Conservation (phyloP, 2,329 filamentous ascomycete genomes). For the Fonsecaea pedrosoi region DNA sequence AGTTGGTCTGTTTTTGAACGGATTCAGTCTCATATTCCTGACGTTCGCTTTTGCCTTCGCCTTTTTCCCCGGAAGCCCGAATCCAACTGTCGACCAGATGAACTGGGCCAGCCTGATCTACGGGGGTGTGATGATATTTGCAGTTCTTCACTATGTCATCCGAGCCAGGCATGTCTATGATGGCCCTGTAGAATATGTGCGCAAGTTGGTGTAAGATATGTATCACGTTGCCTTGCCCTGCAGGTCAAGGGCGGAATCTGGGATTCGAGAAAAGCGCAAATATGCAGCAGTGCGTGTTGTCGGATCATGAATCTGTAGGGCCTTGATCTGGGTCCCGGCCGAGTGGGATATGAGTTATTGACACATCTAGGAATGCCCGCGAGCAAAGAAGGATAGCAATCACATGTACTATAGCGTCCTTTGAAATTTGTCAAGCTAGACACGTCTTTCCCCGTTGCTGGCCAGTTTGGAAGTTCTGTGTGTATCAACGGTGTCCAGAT, state of each 20-base stretch:
- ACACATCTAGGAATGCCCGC: neutral
- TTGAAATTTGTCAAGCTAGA: neutral
- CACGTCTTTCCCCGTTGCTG: neutral
- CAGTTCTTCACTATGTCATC: conserved; percentile 41
- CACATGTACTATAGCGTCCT: neutral
- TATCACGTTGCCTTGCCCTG: neutral
- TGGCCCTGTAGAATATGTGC: conserved; percentile 44
- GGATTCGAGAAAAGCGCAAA: neutral
- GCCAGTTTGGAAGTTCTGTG: neutral
- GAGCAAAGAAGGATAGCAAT: neutral
- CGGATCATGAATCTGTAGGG: neutral
- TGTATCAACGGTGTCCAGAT: too few species aligned
- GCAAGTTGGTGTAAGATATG: conserved; percentile 29
- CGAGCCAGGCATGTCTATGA: conserved; percentile 42
- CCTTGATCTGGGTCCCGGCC: neutral
- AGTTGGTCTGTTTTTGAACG: conserved; percentile 50
- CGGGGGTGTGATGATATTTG: conserved; percentile 40
- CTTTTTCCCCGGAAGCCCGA: conserved; percentile 42
- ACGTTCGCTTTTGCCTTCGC: conserved; percentile 39
- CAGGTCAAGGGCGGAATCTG: neutral
- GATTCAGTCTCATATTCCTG: conserved; percentile 43
- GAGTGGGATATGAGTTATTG: neutral
- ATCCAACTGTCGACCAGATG: conserved; percentile 38
- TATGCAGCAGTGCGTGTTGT: neutral
- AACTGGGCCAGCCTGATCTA: conserved; percentile 45